phyloP scores from a whole-genome alignment of 805 yeast genomes.

The Ogataea philodendri region DNA sequence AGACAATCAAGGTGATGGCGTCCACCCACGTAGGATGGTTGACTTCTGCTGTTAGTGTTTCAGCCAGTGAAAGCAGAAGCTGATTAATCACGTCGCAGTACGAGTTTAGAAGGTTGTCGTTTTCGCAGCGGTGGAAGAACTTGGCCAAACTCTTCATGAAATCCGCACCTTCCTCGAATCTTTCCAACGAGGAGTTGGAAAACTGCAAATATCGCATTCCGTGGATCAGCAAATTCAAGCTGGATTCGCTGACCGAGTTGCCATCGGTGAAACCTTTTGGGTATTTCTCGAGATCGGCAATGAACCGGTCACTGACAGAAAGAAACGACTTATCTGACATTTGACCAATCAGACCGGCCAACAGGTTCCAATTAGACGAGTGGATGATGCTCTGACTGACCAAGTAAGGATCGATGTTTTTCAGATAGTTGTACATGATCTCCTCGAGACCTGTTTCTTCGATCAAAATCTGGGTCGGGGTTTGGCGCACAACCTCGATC shows the following conservation, averaged over 20 bases:
- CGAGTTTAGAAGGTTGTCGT: constrained; percentile 64
- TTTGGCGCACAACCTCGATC: constrained; percentile 87
- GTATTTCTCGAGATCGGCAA: constrained; percentile 85
- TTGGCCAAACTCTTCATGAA: constrained; percentile 83
- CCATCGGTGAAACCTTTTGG: constrained; percentile 49
- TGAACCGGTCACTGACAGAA: constrained; percentile 88
- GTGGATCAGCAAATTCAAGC: constrained; percentile 70
- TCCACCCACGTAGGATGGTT: constrained; percentile 95
- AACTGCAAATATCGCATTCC: constrained; percentile 88
- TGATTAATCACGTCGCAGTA: constrained; percentile 82
- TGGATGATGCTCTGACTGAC: constrained; percentile 70
- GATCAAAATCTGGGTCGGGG: constrained; percentile 70
- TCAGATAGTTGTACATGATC: constrained; percentile 84
- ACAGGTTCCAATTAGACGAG: constrained; percentile 89
- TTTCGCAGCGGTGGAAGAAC: constrained; percentile 67
- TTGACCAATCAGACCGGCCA: constrained; percentile 84
- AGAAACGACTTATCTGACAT: constrained; percentile 84
- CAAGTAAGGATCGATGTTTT: constrained; percentile 77
- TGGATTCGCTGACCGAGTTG: constrained; percentile 39
- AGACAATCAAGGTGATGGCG: constrained; percentile 64
- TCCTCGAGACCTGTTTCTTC: constrained; percentile 86
- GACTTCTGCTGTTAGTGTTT: constrained; percentile 85
- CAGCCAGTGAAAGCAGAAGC: constrained; percentile 78
- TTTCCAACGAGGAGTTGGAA: constrained; percentile 82
- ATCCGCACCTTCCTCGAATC: constrained; percentile 90